These are phyloP conservation scores for Tricladium varicosporioides DNA, from an alignment of 2,329 filamentous ascomycete genomes.

Conservation along the genomic window DNA sequence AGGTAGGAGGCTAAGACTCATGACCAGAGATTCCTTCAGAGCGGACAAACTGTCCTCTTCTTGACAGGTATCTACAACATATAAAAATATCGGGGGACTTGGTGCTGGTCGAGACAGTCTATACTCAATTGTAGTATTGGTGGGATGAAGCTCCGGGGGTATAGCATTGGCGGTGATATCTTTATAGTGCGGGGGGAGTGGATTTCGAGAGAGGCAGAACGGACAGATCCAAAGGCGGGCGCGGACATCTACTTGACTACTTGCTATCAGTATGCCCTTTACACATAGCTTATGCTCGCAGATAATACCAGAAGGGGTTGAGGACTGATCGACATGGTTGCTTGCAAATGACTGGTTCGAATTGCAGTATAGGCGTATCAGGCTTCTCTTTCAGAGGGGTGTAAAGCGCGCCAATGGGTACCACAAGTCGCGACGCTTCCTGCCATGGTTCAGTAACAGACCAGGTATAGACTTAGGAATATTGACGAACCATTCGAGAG, in stretches of 20 bases:
- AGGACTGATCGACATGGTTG: slow-evolving; percentile 91
- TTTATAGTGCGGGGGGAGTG: slow-evolving; percentile 82
- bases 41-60: slow-evolving; percentile 82
- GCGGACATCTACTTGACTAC: slow-evolving; percentile 77
- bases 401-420: slow-evolving; percentile 94
- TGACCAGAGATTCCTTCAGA: slow-evolving; percentile 81
- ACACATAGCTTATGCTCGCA: not conserved
- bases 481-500: slow-evolving; percentile 78
- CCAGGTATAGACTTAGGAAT: slow-evolving; percentile 1
- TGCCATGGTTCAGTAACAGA: slow-evolving; percentile 40
- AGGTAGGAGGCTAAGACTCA: slow-evolving; percentile 79
- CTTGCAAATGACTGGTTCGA: slow-evolving; percentile 97
- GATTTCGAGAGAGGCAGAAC: slow-evolving; percentile 82
- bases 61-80: slow-evolving; percentile 85
- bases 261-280: slow-evolving; percentile 23
- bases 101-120: slow-evolving; percentile 76
- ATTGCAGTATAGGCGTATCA: slow-evolving; percentile 84
- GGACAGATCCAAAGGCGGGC: slow-evolving; percentile 86
- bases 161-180: slow-evolving; percentile 83
- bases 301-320: slow-evolving; percentile 87
- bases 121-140: slow-evolving; percentile 89
- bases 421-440: slow-evolving; percentile 92
- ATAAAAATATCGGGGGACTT: slow-evolving; percentile 82
- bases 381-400: slow-evolving; percentile 94
- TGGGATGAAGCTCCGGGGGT: slow-evolving; percentile 77